Base-by-base conservation (phyloP, 2,329 filamentous ascomycete genomes). In the Trichoderma pleuroti region DNA sequence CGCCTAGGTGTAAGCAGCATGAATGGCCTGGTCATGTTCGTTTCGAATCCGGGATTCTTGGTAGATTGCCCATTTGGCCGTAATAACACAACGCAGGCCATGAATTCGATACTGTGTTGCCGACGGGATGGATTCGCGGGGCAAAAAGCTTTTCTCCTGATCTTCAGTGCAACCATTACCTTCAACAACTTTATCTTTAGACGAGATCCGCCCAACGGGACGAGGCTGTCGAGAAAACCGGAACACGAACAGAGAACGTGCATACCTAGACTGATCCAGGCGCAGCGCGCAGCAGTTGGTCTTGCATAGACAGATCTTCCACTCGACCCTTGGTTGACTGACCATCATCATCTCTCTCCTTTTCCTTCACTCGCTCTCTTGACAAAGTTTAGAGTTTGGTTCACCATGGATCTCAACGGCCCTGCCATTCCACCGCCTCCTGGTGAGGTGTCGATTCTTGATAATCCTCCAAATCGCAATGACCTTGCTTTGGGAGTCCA, bases 351-450 rank as follows among this genome's bases (percentile, higher is more conserved):
- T n/a, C n/a, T n/a, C 16, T 36, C 5, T 32, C 30, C 21, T 21
- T 6, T 39, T 42, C 28, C 14, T 56, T 26, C 30, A 14, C 49
- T 16, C 59, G 39, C 61, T 30, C 28, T 52, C 32, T 34, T 49
- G 5, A 39, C 36, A 39, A 39, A n/a, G n/a, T n/a, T n/a, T n/a
- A n/a, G n/a, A n/a, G n/a, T n/a, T n/a, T n/a, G n/a, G n/a, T n/a
- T n/a, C n/a, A n/a, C n/a, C 63, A 66, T 66, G 63, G 63, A 66
- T 66, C 46, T 66, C n/a, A 56, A 66, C 30, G 63, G 63, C 14
- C 63, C 63, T 26, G 49, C 63, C 21, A 66, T 66, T 26, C 49
- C 63, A 16, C 6, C 63, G 26, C 63, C 63, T 26, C 28, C 63
- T 56, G 63, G 63, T 12, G 46, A 66, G 52, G 49, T 57, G n/a